Evolutionary conservation across 352 stramenopile species (phyloP), one percentile per base, ranked within the genome.

Genomic region (Globisporangium spinosum): DNA sequence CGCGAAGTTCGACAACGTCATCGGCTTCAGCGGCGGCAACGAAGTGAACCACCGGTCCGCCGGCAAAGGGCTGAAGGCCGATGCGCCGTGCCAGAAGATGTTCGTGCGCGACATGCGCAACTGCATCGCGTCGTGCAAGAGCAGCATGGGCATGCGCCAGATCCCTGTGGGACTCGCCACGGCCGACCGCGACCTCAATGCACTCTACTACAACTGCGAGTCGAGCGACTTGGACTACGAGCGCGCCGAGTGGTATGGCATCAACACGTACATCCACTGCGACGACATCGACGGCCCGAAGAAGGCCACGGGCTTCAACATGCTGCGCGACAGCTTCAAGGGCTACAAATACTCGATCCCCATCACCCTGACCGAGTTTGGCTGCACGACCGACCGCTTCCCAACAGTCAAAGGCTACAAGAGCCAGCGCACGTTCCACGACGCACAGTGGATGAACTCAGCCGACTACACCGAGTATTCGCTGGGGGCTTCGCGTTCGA

Each of bases 71-170:
- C 72, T 77, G 60, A 71, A 82, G 35, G 79, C 70, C 69, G 94
- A 95, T 71, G 84, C 82, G 29, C 79, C 89, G 35, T 97, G 89
- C 70, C 87, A 95, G 63, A 97, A 96, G 68, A 97, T 94, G 69
- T 95, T 95, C 68, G 74, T 97, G 45, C 77, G 80, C 0, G 90
- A 96, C 74, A 97, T 97, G 87, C 77, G 89, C 54, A 74, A 75
- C 38, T 97, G 80, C 73, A 82, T 95, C 27, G 56, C 71, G 8
- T 76, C 65, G 3, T 96, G 88, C 63, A 62, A 62, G 20, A 25
- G n/a, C 12, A 25, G 32, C 58, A 49, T 73, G n/a, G 68, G 27
- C 23, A 82, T 91, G 65, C 84, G 88, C 20, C 32, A 86, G 58
- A 79, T 96, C 29, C 87, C 89, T 1, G 78, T 97, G 20, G 88